These are phyloP conservation scores for Solanum aculeatissimum DNA, from an alignment of 305 asterid species.

Conservation along the genomic window DNA sequence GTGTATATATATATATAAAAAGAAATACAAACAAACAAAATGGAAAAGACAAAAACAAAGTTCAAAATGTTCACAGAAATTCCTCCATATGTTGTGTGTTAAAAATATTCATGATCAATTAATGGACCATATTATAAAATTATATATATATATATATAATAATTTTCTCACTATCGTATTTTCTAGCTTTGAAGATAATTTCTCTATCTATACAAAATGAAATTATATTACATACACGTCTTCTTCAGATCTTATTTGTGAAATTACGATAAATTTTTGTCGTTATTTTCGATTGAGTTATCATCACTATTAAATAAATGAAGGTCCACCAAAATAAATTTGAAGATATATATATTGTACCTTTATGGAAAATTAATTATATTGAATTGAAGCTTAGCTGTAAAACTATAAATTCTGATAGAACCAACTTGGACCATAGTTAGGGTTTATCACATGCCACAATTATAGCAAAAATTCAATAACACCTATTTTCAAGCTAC, in stretches of 20 bases:
- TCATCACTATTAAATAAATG: neutral
- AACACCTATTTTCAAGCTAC: neutral
- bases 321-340: neutral
- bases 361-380: neutral
- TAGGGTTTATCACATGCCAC: constrained; percentile 1
- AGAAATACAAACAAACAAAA: neutral
- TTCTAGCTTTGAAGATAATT: neutral
- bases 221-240: accelerated
- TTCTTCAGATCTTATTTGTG: neutral
- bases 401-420: neutral
- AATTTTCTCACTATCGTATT: neutral
- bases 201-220: neutral
- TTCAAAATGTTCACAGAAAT: neutral
- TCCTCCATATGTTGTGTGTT: neutral
- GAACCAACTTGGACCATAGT: neutral
- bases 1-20: neutral
- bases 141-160: neutral
- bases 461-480: neutral
- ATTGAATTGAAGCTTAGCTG: neutral
- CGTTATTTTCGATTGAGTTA: neutral
- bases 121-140: neutral
- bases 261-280: neutral
- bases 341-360: neutral
- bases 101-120: neutral
- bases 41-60: constrained; percentile 5